Conservation (phyloP, 257 asterid species). For the Ligustrum vulgare region DNA sequence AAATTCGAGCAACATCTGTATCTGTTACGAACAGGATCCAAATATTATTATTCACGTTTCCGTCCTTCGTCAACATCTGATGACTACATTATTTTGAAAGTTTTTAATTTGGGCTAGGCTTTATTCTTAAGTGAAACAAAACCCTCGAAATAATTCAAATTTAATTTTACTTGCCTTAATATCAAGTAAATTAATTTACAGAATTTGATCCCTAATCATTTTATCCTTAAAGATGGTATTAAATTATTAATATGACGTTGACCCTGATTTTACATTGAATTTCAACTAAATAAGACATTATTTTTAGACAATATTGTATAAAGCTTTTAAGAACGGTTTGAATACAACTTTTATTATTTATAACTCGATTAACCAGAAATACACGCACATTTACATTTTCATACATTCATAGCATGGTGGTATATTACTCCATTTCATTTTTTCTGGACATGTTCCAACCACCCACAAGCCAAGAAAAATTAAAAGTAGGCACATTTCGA, state of each 20-base stretch:
- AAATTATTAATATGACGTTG: neutral
- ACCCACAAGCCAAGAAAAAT: neutral
- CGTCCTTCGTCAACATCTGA: neutral
- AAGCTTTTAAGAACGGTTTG: neutral
- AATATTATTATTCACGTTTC: too few relatives aligned
- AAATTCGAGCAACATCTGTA: too few relatives aligned
- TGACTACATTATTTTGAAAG: neutral
- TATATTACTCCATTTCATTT: neutral
- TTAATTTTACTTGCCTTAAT: too few relatives aligned
- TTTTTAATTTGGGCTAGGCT: neutral
- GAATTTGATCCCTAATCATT: neutral
- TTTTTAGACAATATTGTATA: too few relatives aligned
- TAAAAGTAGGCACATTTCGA: neutral
- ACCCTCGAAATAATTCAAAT: neutral
- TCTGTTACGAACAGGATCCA: too few relatives aligned
- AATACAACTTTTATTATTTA: too few relatives aligned
- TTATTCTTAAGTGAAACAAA: neutral
- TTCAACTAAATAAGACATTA: neutral
- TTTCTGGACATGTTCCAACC: neutral
- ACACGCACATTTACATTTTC: neutral
- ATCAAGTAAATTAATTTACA: neutral
- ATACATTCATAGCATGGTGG: neutral
- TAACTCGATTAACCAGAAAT: neutral
- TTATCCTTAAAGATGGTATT: neutral
- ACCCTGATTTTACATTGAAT: neutral